These are phyloP conservation scores for Raphanus hybrid DNA, from an alignment of 441 rosid genomes.

Conservation along the genomic window DNA sequence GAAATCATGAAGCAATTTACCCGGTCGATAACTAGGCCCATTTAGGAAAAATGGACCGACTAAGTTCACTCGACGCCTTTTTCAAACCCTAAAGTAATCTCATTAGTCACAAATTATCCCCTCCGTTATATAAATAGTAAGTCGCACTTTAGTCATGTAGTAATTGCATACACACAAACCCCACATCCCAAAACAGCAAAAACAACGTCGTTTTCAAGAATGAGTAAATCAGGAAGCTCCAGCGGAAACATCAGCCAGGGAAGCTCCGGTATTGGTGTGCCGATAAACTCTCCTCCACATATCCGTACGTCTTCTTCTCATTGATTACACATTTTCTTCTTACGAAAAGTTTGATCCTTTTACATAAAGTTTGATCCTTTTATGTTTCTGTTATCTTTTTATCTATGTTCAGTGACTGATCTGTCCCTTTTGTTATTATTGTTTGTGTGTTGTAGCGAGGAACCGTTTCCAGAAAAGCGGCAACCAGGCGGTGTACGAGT, in stretches of 20 bases:
- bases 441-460: slow-evolving; percentile 8
- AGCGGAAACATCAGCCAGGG: neutral
- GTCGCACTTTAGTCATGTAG: neutral
- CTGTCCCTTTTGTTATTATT: neutral
- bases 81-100: too few species aligned
- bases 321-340: neutral
- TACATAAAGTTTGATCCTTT: neutral
- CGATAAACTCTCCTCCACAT: neutral
- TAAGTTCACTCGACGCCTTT: too few species aligned
- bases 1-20: neutral
- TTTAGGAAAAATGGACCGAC: neutral
- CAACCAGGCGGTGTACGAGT: slow-evolving; percentile 8
- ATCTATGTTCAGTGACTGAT: neutral
- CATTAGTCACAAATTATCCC: neutral
- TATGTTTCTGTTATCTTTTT: neutral
- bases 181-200: neutral
- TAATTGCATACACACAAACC: neutral
- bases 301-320: neutral
- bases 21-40: neutral
- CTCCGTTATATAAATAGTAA: neutral
- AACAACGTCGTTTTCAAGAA: slow-evolving; percentile 1
- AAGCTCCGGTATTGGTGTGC: neutral
- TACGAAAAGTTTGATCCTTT: neutral
- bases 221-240: slow-evolving; percentile 3
- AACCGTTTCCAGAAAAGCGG: slow-evolving; percentile 32